phyloP scores from a whole-genome alignment of 2,329 filamentous ascomycete species.

The Fusarium ramigenum region DNA sequence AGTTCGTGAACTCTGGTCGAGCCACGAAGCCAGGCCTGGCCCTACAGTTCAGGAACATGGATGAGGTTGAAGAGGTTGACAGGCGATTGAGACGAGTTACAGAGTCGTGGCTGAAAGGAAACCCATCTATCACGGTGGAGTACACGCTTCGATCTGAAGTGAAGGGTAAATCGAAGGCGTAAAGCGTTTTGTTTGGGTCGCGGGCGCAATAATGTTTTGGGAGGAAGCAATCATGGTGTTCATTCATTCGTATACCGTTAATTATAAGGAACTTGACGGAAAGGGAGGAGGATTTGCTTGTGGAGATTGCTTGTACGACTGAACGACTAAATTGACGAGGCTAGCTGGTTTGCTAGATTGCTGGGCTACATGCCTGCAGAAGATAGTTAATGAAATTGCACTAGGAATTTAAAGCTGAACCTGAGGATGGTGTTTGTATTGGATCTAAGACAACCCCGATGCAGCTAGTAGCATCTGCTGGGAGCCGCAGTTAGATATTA shows the following conservation, averaged over 20 bases:
- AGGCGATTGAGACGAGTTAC: slow-evolving; percentile 31
- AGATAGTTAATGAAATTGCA: slow-evolving; percentile 8
- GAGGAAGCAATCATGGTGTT: slow-evolving; percentile 1
- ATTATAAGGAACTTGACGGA: background rate
- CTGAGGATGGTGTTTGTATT: slow-evolving; percentile 17
- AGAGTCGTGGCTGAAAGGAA: slow-evolving; percentile 34
- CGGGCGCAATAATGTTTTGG: slow-evolving; percentile 1
- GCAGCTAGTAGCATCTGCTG: slow-evolving; percentile 25
- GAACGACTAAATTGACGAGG: slow-evolving; percentile 9
- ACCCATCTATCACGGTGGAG: slow-evolving; percentile 31
- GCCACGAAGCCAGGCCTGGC: slow-evolving; percentile 4
- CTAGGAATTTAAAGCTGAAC: background rate
- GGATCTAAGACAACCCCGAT: slow-evolving; percentile 28
- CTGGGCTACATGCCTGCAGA: background rate
- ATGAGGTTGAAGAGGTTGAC: slow-evolving; percentile 38
- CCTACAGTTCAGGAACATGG: slow-evolving; percentile 39
- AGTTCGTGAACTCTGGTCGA: slow-evolving; percentile 12
- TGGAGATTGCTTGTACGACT: slow-evolving; percentile 28
- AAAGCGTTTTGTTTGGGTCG: slow-evolving; percentile 14
- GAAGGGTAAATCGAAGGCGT: slow-evolving; percentile 41
- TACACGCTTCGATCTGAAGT: slow-evolving; percentile 39
- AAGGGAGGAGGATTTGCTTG: background rate
- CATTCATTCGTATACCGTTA: background rate
- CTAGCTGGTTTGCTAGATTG: background rate
- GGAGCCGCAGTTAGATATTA: slow-evolving; percentile 5